These are phyloP conservation scores for Suhomyces anneliseae DNA, from an alignment of 1,139 yeast species.

Conservation along the genomic window DNA sequence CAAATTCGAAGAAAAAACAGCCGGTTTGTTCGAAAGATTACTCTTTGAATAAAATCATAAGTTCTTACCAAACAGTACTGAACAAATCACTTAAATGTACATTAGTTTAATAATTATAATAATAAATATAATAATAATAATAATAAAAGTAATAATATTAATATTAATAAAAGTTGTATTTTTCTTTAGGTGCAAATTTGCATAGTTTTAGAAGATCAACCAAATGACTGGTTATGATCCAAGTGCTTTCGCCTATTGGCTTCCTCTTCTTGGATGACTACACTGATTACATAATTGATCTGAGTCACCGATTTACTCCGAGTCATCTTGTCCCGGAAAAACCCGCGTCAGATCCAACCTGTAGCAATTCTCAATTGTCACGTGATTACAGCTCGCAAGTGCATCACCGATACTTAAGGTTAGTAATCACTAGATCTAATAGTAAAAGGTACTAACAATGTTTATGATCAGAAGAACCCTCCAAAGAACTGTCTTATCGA, in stretches of 20 bases:
- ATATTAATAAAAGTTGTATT: too few species aligned
- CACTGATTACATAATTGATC: too few species aligned
- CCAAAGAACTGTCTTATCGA: background rate
- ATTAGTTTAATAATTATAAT: too few species aligned
- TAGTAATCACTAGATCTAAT: too few species aligned
- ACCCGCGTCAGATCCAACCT: background rate
- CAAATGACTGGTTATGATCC: too few species aligned
- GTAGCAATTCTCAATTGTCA: background rate
- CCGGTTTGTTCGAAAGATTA: conserved; percentile 52
- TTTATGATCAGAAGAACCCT: conserved; percentile 11
- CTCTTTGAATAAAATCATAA: conserved; percentile 26
- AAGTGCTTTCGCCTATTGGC: too few species aligned
- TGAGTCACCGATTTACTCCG: too few species aligned
- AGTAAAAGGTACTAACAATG: conserved; percentile 5
- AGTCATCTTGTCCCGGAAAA: background rate
- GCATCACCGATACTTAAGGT: background rate
- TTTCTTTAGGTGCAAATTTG: too few species aligned
- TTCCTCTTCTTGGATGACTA: too few species aligned
- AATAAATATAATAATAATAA: too few species aligned
- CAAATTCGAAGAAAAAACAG: conserved; percentile 54
- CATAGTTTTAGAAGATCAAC: too few species aligned
- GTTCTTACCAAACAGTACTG: background rate
- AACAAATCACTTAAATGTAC: background rate
- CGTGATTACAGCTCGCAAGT: background rate
- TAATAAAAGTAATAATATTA: too few species aligned